Conservation (phyloP, 208 protist species). For the Entamoeba histolytica region DNA sequence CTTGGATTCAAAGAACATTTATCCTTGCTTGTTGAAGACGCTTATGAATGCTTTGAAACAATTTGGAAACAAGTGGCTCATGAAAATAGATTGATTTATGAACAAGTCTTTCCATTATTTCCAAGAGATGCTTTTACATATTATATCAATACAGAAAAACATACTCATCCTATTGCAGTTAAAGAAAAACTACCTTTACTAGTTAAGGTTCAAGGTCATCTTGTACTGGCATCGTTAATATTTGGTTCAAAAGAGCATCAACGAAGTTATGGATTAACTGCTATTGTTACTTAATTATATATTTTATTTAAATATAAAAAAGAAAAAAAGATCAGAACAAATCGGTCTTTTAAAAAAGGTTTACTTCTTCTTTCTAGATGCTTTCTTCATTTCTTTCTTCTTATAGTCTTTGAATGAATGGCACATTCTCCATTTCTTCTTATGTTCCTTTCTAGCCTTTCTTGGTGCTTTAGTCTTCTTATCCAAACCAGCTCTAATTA, state of each 20-base stretch:
- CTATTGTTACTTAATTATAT: neutral
- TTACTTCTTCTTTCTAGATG: neutral
- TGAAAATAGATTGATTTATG: neutral
- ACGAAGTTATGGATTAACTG: neutral
- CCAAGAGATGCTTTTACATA: neutral
- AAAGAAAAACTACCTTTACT: neutral
- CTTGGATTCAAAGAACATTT: neutral
- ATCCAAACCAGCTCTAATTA: slow-evolving; percentile 45
- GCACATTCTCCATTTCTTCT: neutral
- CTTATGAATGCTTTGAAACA: neutral
- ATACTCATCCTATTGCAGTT: neutral
- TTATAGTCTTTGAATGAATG: neutral
- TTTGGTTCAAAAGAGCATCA: neutral
- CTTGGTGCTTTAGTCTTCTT: neutral
- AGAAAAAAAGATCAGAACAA: too few relatives aligned
- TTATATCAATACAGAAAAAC: neutral
- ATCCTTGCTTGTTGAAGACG: neutral
- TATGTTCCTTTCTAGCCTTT: neutral
- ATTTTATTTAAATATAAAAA: too few relatives aligned
- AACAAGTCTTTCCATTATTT: neutral
- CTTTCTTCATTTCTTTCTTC: neutral
- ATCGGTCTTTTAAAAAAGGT: too few relatives aligned
- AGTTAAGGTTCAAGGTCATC: neutral
- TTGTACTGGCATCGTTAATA: neutral
- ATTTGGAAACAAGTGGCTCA: neutral